Evolutionary conservation across 148 eudicot genomes (phyloP).

Genomic region (Chenopodium berlandieri): DNA sequence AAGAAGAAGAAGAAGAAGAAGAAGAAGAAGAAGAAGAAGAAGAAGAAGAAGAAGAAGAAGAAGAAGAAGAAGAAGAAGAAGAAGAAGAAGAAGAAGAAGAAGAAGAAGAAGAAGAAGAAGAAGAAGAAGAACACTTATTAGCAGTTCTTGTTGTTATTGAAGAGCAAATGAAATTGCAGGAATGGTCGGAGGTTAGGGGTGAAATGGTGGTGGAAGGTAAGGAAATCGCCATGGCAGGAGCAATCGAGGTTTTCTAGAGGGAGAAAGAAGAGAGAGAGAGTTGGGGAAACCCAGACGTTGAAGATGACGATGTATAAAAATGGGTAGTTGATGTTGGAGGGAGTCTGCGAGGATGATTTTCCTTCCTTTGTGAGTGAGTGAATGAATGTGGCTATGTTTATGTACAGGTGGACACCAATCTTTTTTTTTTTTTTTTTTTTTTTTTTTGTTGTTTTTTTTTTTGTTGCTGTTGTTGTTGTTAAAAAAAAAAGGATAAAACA

Average conservation of each 20-base stretch:
- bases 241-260: neutral
- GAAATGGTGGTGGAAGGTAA: slow-evolving; percentile 34
- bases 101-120: slow-evolving; percentile 17
- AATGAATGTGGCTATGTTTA: too few species aligned
- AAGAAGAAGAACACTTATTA: slow-evolving; percentile 12
- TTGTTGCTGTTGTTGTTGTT: too few species aligned
- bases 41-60: slow-evolving; percentile 14
- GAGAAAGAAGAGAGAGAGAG: slow-evolving; percentile 12
- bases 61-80: slow-evolving; percentile 12
- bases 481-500: too few species aligned
- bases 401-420: too few species aligned
- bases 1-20: slow-evolving; percentile 17
- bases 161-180: slow-evolving; percentile 1
- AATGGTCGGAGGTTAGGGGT: slow-evolving; percentile 16
- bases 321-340: too few species aligned
- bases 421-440: too few species aligned
- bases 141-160: neutral
- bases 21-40: slow-evolving; percentile 19
- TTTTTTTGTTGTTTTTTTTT: too few species aligned
- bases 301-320: too few species aligned
- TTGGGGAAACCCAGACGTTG: too few species aligned
- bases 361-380: too few species aligned
- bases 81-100: slow-evolving; percentile 20
- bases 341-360: too few species aligned
- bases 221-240: slow-evolving; percentile 43